Percentiles rank a stretch among this genome's conserved stretches.
Conservation (phyloP, 2,329 filamentous ascomycete species). For the Mollisia scopiformis region DNA sequence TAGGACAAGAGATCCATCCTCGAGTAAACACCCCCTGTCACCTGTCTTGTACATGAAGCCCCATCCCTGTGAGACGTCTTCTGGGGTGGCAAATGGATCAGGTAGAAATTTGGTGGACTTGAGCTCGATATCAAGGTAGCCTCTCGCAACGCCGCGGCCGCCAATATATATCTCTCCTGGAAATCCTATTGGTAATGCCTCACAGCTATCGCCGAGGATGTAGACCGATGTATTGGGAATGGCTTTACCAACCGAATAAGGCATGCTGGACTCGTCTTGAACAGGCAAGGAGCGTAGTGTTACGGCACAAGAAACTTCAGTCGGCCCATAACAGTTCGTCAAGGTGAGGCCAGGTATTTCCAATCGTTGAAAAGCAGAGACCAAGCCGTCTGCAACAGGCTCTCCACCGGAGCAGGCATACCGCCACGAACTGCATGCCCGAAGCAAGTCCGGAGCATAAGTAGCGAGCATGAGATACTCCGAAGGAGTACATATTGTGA, state of each 20-base stretch:
- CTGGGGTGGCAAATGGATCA: conserved; percentile 3
- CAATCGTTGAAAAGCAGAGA: conserved; percentile 21
- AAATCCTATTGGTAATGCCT: conserved; percentile 42
- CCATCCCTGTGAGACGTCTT: conserved; percentile 6
- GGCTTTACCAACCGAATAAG: conserved; percentile 25
- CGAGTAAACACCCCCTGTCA: conserved; percentile 34
- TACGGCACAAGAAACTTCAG: background rate
- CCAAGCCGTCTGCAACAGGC: conserved; percentile 20
- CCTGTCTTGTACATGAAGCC: conserved; percentile 34
- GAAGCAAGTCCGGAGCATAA: background rate
- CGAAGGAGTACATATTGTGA: conserved; percentile 15
- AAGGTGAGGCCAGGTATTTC: background rate
- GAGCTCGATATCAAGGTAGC: conserved; percentile 28
- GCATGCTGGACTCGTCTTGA: conserved; percentile 10
- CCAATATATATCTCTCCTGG: conserved; percentile 46
- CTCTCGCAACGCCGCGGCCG: conserved; percentile 18
- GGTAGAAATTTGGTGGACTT: conserved; percentile 13
- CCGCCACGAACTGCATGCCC: conserved; percentile 7
- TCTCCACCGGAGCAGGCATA: conserved; percentile 31
- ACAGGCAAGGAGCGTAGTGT: background rate
- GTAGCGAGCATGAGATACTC: conserved; percentile 15
- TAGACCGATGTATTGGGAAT: conserved; percentile 27
- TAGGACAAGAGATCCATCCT: conserved; percentile 33
- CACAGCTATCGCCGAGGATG: conserved; percentile 42
- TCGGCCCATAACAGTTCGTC: background rate